Base-by-base conservation (phyloP, 1,284 basidiomycete species). In the Tylopilus orsonianus region DNA sequence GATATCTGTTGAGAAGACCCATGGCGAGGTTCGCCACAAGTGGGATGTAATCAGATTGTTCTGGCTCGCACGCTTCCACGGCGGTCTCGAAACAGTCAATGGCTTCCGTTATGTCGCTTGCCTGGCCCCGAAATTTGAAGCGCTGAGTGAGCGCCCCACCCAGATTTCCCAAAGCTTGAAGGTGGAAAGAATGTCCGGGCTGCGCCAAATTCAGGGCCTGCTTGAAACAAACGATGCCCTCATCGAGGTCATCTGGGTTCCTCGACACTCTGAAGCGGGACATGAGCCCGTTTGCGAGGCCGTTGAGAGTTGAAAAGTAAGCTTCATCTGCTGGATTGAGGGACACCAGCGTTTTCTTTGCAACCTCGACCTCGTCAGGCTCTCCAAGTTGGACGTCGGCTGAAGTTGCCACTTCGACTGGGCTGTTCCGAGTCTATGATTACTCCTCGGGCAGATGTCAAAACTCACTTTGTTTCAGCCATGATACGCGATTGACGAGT, bases 211-310 rank as follows among this genome's bases (percentile, higher is more conserved):
- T 38, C 9, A 59, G 48, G 33, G 47, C 16, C 16, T 45, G 41
- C 33, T 41, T 52, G n/a, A n/a, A n/a, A n/a, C n/a, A n/a, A n/a
- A n/a, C n/a, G 32, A 66, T 16, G 8, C 33, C 56, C 19, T 65
- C 60, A 24, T 62, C 49, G 10, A 66, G 37, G 16, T 66, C 62
- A n/a, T 41, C 37, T 10, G 12, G 37, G 23, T 57, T 44, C 32
- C 47, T 10, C 4, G 33, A 48, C 18, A 16, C 38, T 8, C 32
- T 8, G 27, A 57, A 66, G 29, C 50, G 62, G 22, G 37, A 42
- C 27, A 61, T 41, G 20, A 62, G 58, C 3, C 27, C 19, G 24
- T 19, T 23, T 2, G 49, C 51, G n/a, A 59, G 40, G 12, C 10
- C 10, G 13, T 48, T 33, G 37, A 61, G 56, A 20, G 49, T 37